Base-by-base conservation (phyloP, 495 filamentous ascomycete species). In the Lasiosphaeria miniovina region DNA sequence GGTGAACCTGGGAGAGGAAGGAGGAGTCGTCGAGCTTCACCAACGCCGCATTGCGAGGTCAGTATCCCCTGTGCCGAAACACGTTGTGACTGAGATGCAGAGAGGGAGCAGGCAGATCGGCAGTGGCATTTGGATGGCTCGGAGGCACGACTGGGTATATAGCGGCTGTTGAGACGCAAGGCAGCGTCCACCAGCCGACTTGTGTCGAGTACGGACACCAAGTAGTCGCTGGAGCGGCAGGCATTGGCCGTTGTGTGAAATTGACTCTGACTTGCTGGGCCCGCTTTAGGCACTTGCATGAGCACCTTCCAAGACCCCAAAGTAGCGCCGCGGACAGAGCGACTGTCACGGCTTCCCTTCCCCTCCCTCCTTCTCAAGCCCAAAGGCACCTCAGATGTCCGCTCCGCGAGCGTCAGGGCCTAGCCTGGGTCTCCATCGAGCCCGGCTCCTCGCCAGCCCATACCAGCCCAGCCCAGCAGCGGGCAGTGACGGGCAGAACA, bases 161-260 rank as follows among this genome's bases (percentile, higher is more conserved):
- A 81, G 78, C 77, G 77, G 75, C 74, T 80, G 77, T 72, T 80
- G 78, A 79, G 64, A 78, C 75, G 71, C 67, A 65, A 60, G 51
- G 62, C 63, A 69, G 68, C 64, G 58, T 70, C 67, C 61, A 73
- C 36, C 46, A 56, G 54, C 52, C 41, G 61, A 62, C 61, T 65
- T 65, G 65, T 58, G 55, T 59, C 58, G 61, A 36, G 61, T 58
- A 49, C 55, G 63, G 57, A 61, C 58, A 62, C 58, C 66, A 67
- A 60, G 57, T 56, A 60, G 65, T 64, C 50, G 62, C 48, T 56
- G 61, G 61, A 62, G 58, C 65, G 66, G 67, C 65, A 52, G 51
- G 55, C 59, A 63, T 64, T 63, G 65, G 62, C 41, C 36, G 64
- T 43, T 17, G 64, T 71, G 68, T 74, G 69, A 74, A 72, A 60